Conservation (phyloP, 2,329 filamentous ascomycete genomes). For the Penicillium hordei region DNA sequence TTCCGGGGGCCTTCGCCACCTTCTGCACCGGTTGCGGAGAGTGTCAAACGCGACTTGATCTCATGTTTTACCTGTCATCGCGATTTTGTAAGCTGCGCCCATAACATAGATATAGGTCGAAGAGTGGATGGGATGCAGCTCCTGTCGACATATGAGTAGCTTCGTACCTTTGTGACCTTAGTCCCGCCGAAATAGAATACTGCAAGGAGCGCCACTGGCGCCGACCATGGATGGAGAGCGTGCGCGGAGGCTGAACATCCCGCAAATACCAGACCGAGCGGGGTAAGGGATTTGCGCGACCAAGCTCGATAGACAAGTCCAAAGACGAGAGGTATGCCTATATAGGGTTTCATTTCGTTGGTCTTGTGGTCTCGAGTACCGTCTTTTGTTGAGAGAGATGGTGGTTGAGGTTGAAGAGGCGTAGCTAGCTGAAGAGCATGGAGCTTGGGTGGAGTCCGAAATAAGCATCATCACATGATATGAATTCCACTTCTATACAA, state of each 20-base stretch:
- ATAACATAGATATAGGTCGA: neutral
- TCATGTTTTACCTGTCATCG: constrained; percentile 74
- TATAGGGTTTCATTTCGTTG: constrained; percentile 43
- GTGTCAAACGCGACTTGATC: constrained; percentile 76
- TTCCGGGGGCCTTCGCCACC: constrained; percentile 82
- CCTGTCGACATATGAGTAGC: neutral
- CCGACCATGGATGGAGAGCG: constrained; percentile 86
- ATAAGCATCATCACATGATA: constrained; percentile 11
- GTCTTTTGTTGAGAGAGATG: neutral
- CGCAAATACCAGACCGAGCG: constrained; percentile 70
- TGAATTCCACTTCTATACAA: neutral
- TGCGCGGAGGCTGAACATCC: constrained; percentile 73
- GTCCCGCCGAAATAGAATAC: constrained; percentile 88
- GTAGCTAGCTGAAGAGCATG: neutral
- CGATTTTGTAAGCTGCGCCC: neutral
- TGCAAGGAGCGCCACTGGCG: constrained; percentile 80
- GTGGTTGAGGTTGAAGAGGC: constrained; percentile 1
- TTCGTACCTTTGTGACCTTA: constrained; percentile 72
- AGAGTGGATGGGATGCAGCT: neutral
- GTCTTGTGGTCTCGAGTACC: neutral
- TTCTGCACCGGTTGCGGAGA: constrained; percentile 67
- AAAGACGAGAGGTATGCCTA: constrained; percentile 50
- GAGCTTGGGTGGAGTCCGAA: constrained; percentile 20
- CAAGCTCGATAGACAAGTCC: constrained; percentile 67
- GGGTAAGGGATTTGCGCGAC: constrained; percentile 74